phyloP scores from a whole-genome alignment of 225 moss, liverwort and hornwort genomes.

The Physcomitrellopsis africana region DNA sequence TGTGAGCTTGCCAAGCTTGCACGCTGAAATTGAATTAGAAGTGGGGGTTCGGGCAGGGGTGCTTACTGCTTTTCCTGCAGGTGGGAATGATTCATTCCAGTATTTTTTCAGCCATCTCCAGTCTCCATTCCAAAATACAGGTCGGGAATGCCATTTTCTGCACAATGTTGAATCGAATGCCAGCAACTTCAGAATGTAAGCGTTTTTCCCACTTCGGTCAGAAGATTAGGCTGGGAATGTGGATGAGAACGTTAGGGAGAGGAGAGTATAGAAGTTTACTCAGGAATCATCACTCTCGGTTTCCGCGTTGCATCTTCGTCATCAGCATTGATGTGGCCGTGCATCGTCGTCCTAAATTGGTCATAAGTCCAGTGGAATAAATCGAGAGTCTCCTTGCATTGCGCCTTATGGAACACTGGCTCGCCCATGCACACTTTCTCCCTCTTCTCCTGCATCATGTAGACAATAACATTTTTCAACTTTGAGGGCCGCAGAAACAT shows the following conservation, averaged over 20 bases:
- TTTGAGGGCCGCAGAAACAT: not conserved
- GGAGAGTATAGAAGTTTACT: slow-evolving; percentile 26
- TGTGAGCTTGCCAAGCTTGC: too few relatives aligned
- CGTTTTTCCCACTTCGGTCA: not conserved
- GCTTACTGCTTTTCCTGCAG: slow-evolving; percentile 59
- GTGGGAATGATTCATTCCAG: slow-evolving; percentile 63
- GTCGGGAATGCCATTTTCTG: slow-evolving; percentile 60
- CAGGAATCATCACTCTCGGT: slow-evolving; percentile 57
- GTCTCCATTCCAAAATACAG: slow-evolving; percentile 60
- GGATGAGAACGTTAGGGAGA: not conserved
- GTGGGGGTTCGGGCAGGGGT: not conserved
- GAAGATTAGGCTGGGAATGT: not conserved
- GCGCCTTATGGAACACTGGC: slow-evolving; percentile 47
- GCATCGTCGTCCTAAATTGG: slow-evolving; percentile 58
- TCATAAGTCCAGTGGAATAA: slow-evolving; percentile 55
- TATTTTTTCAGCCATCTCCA: slow-evolving; percentile 54
- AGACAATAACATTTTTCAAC: not conserved
- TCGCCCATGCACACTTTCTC: slow-evolving; percentile 57
- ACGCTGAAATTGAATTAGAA: not conserved
- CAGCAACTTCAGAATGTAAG: not conserved
- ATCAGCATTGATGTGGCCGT: slow-evolving; percentile 69
- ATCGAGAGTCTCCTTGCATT: slow-evolving; percentile 53
- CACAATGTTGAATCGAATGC: slow-evolving; percentile 2
- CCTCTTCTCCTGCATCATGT: slow-evolving; percentile 51
- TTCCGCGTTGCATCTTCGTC: slow-evolving; percentile 64